Base-by-base conservation (phyloP, 192 early-diverging fungal species). In the Coemansia sp. region DNA sequence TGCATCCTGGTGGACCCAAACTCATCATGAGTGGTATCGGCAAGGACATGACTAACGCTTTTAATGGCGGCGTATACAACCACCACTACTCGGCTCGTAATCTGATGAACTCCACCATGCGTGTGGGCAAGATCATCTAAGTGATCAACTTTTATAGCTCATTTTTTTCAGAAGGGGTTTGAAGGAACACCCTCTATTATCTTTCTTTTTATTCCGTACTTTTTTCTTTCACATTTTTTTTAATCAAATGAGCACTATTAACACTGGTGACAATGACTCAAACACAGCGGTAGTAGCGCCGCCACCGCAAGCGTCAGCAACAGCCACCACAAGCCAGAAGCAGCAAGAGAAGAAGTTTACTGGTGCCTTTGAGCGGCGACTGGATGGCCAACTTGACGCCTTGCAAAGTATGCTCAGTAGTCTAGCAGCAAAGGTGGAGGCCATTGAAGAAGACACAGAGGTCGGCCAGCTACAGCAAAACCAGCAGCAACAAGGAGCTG, bases 11-110 rank as follows among this genome's bases (percentile, higher is more conserved):
- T 65, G 95, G 94, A 62, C 71, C 75, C 40, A 86, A 85, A 17
- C 88, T 91, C 69, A 79, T 96, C 67, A 79, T 84, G 27, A 75
- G 84, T 59, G 87, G 81, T 29, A 82, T 95, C 20, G 96, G 96
- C 67, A 91, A 91, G 74, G 93, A 98, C 71, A 88, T 90, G 71
- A 94, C 95, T 2, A 84, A 82, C 12, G 84, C 91, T 2, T 96
- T 96, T 82, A 93, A 97, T 65, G 95, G 96, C 24, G 93, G 91
- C 44, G 86, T 96, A 11, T 95, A 98, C 76, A 82, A 91, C 71
- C 96, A 98, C 76, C 87, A 89, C 71, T 96, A 94, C 65, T 94
- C 91, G 24, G 95, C 95, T 4, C 83, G 92, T 48, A 92, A 94
- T 79, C 78, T 98, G 62, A 82, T 82, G 80, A 82, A 82, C 72